These are phyloP conservation scores for Pyricularia sp. DNA, from an alignment of 2,329 filamentous ascomycete species.

Conservation along the genomic window DNA sequence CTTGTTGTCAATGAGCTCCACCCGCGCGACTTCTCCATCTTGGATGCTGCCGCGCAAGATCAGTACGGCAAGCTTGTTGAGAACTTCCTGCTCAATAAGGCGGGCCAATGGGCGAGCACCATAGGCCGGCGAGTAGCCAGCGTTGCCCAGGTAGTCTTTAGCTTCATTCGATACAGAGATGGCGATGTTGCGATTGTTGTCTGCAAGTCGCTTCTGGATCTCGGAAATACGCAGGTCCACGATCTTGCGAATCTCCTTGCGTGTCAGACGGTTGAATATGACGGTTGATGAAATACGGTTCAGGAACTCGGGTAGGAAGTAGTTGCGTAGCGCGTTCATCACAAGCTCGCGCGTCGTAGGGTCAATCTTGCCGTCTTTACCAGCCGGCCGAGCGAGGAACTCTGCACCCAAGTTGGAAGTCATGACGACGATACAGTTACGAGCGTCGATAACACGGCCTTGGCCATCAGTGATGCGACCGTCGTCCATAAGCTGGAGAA, in stretches of 20 bases:
- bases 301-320: conserved; percentile 96
- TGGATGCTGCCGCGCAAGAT: conserved; percentile 77
- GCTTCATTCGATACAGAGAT: conserved; percentile 79
- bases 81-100: conserved; percentile 93
- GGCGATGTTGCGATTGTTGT: conserved; percentile 76
- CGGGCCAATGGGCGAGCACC: conserved; percentile 81
- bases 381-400: conserved; percentile 72
- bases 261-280: conserved; percentile 96
- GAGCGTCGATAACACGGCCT: conserved; percentile 87
- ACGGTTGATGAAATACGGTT: conserved; percentile 95
- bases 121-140: conserved; percentile 92
- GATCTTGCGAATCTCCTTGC: conserved; percentile 84
- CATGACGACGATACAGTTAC: conserved; percentile 99
- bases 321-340: conserved; percentile 82
- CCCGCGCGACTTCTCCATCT: conserved; percentile 75
- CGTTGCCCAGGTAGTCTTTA: conserved; percentile 84
- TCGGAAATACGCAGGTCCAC: conserved; percentile 83
- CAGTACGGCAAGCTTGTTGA: conserved; percentile 86
- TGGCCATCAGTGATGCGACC: conserved; percentile 97
- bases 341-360: conserved; percentile 78
- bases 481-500: conserved; percentile 99
- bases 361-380: conserved; percentile 78
- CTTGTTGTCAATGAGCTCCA: conserved; percentile 71
- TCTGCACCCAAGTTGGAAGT: conserved; percentile 96
- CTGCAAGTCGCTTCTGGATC: conserved; percentile 81